Evolutionary conservation across 495 filamentous ascomycete genomes (phyloP).

Genomic region (Podospora pseudoanserina): DNA sequence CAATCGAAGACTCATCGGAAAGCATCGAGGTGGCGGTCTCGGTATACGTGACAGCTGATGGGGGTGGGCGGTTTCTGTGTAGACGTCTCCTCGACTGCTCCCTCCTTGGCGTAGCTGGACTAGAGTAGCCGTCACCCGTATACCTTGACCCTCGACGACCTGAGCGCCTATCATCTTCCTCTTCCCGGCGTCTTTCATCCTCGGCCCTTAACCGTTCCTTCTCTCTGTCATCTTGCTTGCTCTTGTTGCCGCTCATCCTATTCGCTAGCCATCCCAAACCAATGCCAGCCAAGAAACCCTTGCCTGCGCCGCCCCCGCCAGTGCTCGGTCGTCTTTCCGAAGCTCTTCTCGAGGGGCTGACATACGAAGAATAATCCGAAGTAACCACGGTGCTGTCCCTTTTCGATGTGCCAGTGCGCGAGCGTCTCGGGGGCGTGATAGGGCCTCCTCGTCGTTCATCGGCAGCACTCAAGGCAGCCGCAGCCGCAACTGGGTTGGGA

Average conservation of each 20-base stretch:
- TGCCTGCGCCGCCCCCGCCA: constrained; percentile 44
- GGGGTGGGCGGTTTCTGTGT: constrained; percentile 35
- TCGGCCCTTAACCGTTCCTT: constrained; percentile 61
- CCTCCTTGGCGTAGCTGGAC: constrained; percentile 44
- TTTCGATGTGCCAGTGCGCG: constrained; percentile 39
- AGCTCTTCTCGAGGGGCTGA: constrained; percentile 43
- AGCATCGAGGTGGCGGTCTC: constrained; percentile 27
- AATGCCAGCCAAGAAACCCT: constrained; percentile 62
- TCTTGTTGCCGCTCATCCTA: constrained; percentile 54
- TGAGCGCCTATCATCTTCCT: constrained; percentile 45
- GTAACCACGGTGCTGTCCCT: constrained; percentile 40
- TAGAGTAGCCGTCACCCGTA: constrained; percentile 60
- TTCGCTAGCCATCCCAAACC: constrained; percentile 59
- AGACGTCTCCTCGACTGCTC: constrained; percentile 37
- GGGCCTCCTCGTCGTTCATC: constrained; percentile 31
- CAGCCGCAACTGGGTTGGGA: constrained; percentile 38
- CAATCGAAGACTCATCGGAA: constrained; percentile 41
- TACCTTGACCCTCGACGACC: constrained; percentile 42
- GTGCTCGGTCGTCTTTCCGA: constrained; percentile 28
- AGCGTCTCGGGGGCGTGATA: constrained; percentile 45
- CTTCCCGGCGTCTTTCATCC: constrained; percentile 57
- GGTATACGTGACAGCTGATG: constrained; percentile 32
- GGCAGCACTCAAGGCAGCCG: constrained; percentile 40
- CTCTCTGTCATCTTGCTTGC: constrained; percentile 58
- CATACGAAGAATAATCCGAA: constrained; percentile 52